Conservation (phyloP, 352 stramenopile genomes). For the Elongisporangium prolatum region DNA sequence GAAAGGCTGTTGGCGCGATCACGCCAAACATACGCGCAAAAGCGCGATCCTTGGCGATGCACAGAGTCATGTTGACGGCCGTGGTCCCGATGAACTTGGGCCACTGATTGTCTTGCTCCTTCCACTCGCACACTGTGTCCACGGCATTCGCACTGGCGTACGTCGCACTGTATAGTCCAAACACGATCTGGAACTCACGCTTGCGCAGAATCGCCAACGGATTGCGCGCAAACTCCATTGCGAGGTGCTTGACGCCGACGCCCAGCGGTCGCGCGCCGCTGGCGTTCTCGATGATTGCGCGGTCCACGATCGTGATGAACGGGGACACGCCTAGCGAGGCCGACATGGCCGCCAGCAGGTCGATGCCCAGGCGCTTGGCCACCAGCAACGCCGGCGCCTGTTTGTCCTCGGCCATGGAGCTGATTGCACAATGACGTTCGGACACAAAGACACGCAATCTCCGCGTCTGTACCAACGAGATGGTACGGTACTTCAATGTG, state of each 20-base stretch:
- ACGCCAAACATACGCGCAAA: slow-evolving; percentile 91
- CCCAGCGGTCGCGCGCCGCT: slow-evolving; percentile 63
- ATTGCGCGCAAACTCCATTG: slow-evolving; percentile 47
- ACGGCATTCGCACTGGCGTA: slow-evolving; percentile 86
- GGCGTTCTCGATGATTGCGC: slow-evolving; percentile 88
- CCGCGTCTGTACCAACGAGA: neutral
- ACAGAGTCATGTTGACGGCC: slow-evolving; percentile 88
- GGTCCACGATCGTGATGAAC: slow-evolving; percentile 88
- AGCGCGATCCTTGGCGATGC: slow-evolving; percentile 89
- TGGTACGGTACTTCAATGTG: neutral
- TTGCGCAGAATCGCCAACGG: slow-evolving; percentile 80
- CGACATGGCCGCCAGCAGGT: slow-evolving; percentile 50
- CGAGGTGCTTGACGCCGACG: slow-evolving; percentile 60
- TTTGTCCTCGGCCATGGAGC: neutral
- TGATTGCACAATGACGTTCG: neutral
- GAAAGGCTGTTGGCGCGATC: slow-evolving; percentile 68
- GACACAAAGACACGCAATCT: neutral
- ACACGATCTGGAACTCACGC: slow-evolving; percentile 88
- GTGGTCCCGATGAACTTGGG: slow-evolving; percentile 89
- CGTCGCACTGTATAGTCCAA: slow-evolving; percentile 86
- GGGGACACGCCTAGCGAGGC: slow-evolving; percentile 76
- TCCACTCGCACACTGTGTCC: slow-evolving; percentile 80
- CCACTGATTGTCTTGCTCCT: slow-evolving; percentile 71
- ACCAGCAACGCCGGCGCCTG: slow-evolving; percentile 17
- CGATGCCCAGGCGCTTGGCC: slow-evolving; percentile 47